Percentiles rank a stretch among this genome's conserved stretches.
Conservation (phyloP, 306 rosid species). For the Trifolium pratense region DNA sequence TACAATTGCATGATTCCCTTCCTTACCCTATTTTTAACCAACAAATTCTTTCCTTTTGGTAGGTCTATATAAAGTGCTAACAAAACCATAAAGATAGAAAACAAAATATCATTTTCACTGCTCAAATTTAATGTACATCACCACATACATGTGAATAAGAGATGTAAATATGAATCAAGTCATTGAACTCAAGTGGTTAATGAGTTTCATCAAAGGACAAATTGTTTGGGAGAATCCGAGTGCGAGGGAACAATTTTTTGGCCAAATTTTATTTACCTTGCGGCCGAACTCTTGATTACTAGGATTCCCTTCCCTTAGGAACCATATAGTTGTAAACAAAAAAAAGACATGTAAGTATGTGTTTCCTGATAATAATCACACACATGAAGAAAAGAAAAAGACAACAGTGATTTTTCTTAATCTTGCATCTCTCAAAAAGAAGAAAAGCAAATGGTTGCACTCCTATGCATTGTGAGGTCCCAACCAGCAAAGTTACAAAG, state of each 20-base stretch:
- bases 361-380: constrained; percentile 24
- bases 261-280: too few relatives aligned
- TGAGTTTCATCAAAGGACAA: too few relatives aligned
- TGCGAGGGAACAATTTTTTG: too few relatives aligned
- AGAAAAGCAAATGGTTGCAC: constrained; percentile 54
- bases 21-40: constrained; percentile 36
- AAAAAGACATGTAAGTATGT: neutral
- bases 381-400: constrained; percentile 32
- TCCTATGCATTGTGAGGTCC: constrained; percentile 48
- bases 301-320: too few relatives aligned
- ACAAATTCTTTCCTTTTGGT: constrained; percentile 36
- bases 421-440: constrained; percentile 47
- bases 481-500: constrained; percentile 45
- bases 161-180: too few relatives aligned
- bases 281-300: too few relatives aligned
- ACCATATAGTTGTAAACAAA: too few relatives aligned
- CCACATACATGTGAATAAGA: constrained; percentile 23
- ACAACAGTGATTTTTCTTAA: constrained; percentile 36
- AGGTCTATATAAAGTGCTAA: constrained; percentile 40
- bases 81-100: constrained; percentile 29
- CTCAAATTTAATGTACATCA: neutral
- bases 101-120: constrained; percentile 31
- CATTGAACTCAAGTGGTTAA: too few relatives aligned
- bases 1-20: constrained; percentile 37
- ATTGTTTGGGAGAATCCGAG: too few relatives aligned